Conservation (phyloP, 495 filamentous ascomycete species). For the Trichoderma erinaceum region DNA sequence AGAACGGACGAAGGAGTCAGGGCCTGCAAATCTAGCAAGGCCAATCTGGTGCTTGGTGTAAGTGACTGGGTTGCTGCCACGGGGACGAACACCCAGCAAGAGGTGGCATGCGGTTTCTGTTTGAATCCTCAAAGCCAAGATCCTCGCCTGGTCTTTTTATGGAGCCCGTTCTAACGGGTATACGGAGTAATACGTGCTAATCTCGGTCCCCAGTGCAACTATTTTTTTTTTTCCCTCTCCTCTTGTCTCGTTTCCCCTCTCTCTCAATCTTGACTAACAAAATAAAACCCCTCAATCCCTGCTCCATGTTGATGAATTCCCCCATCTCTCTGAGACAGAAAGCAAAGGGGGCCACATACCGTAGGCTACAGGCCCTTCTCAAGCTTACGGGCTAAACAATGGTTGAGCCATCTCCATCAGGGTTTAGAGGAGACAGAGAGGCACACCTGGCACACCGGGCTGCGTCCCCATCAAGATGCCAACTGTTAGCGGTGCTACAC, state of each 20-base stretch:
- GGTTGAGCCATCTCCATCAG: not conserved
- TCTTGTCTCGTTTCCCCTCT: not conserved
- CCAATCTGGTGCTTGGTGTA: not conserved
- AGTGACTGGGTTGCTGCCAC: not conserved
- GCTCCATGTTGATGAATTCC: not conserved
- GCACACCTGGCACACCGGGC: not conserved
- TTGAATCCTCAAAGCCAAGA: not conserved
- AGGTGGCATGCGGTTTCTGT: not conserved
- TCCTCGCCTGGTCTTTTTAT: constrained; percentile 1
- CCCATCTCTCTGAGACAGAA: not conserved
- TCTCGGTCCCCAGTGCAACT: not conserved
- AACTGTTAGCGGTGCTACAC: not conserved
- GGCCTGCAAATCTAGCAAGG: not conserved
- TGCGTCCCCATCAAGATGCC: not conserved
- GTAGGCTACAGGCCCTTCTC: not conserved
- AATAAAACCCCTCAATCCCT: not conserved
- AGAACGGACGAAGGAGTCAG: constrained; percentile 1
- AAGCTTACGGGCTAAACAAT: not conserved
- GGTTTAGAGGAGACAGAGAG: not conserved
- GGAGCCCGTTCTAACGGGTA: not conserved
- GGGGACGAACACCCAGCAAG: not conserved
- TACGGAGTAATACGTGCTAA: not conserved
- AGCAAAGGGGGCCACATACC: not conserved
- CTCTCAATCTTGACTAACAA: not conserved
- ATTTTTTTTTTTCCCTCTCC: not conserved